A percentile compares a stretch with the other conserved stretches of the same genome.
phyloP scores from a whole-genome alignment of 2,329 filamentous ascomycete genomes.

The Aspergillus cejpii region DNA sequence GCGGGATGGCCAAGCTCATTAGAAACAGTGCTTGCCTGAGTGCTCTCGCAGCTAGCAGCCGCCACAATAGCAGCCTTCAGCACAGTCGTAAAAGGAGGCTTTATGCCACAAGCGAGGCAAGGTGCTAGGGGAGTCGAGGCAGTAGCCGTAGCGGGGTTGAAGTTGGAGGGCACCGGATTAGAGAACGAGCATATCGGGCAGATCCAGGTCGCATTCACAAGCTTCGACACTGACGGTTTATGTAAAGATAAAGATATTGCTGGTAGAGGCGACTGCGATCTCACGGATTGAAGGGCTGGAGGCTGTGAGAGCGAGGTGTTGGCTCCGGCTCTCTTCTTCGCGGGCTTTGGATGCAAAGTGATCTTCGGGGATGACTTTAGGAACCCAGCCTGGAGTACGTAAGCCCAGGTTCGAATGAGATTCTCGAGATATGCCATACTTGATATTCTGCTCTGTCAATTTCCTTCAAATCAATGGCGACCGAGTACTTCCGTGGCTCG shows the following conservation, averaged over 20 bases:
- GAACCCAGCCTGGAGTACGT: constrained; percentile 64
- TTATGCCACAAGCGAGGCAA: constrained; percentile 89
- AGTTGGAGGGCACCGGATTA: constrained; percentile 87
- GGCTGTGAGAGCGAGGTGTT: constrained; percentile 23
- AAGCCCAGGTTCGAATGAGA: constrained; percentile 5
- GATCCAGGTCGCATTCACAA: constrained; percentile 71
- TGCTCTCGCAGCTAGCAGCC: constrained; percentile 46
- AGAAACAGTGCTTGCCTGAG: constrained; percentile 10
- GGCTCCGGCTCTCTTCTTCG: constrained; percentile 55
- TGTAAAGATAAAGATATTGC: constrained; percentile 29
- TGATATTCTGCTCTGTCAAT: constrained; percentile 89
- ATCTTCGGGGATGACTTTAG: constrained; percentile 93
- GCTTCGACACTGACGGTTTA: constrained; percentile 32
- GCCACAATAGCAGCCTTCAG: constrained; percentile 80
- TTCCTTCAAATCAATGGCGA: constrained; percentile 80
- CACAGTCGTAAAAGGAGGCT: constrained; percentile 73
- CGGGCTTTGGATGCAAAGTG: constrained; percentile 74
- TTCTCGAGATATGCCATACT: constrained; percentile 42
- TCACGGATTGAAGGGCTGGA: constrained; percentile 30
- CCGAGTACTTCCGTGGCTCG: constrained; percentile 76
- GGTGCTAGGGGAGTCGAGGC: constrained; percentile 74
- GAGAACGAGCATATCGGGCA: constrained; percentile 95
- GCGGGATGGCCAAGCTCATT: constrained; percentile 3
- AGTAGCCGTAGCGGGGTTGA: constrained; percentile 75
- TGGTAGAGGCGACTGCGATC: constrained; percentile 28